Conservation (phyloP, 768 basidiomycete genomes). For the Cystobasidium onofrii region DNA sequence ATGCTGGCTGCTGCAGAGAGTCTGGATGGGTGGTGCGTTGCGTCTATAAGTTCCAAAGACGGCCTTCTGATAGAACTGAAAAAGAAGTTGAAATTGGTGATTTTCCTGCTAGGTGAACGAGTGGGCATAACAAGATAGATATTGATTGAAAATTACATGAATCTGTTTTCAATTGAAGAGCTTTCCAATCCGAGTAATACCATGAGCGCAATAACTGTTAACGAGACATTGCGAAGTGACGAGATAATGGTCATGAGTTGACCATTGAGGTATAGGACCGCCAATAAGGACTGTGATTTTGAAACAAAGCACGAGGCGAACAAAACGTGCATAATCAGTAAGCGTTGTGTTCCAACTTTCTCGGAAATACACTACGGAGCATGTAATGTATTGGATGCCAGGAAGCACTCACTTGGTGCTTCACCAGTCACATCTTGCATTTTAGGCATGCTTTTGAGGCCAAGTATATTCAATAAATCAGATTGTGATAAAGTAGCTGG, state of each 20-base stretch:
- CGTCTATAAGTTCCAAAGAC: too few species aligned
- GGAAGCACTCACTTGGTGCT: slow-evolving; percentile 11
- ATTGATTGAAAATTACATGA: too few species aligned
- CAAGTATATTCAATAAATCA: neutral
- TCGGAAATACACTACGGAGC: too few species aligned
- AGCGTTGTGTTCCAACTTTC: too few species aligned
- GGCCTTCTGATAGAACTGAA: too few species aligned
- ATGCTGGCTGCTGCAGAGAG: too few species aligned
- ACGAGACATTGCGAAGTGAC: slow-evolving; percentile 18
- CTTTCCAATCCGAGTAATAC: slow-evolving; percentile 17
- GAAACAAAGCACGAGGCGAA: neutral
- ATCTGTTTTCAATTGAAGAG: slow-evolving; percentile 16
- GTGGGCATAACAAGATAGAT: too few species aligned
- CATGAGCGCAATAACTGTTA: slow-evolving; percentile 18
- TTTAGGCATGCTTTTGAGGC: neutral
- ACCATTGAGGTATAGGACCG: slow-evolving; percentile 18
- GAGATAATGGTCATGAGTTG: slow-evolving; percentile 17
- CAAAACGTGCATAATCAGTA: too few species aligned
- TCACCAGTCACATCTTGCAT: slow-evolving; percentile 23
- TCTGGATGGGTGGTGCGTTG: too few species aligned
- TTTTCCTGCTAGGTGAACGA: too few species aligned
- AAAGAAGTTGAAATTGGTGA: too few species aligned
- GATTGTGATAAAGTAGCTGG: neutral
- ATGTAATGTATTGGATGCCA: too few species aligned
- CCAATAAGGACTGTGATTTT: slow-evolving; percentile 23